phyloP scores from a whole-genome alignment of 805 yeast genomes.

The Hanseniaspora meyeri region DNA sequence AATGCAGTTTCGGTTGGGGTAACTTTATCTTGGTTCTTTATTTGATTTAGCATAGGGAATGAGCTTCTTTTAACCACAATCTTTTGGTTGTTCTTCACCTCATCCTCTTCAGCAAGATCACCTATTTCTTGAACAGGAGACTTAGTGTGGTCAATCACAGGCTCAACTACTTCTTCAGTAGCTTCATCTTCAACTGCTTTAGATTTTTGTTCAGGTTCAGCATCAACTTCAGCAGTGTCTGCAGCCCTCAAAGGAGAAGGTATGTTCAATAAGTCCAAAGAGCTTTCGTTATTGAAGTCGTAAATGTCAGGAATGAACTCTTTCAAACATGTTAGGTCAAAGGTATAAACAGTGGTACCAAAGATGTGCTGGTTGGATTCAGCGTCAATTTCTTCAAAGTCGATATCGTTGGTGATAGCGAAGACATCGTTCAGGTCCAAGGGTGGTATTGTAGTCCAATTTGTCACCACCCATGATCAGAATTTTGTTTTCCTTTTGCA shows the following conservation, averaged over 20 bases:
- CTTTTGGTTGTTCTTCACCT: background rate
- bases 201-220: background rate
- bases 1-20: slow-evolving; percentile 5
- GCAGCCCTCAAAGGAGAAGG: background rate
- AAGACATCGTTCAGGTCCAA: slow-evolving; percentile 11
- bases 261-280: slow-evolving; percentile 3
- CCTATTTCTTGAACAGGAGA: background rate
- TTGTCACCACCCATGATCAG: slow-evolving; percentile 88
- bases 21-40: background rate
- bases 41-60: slow-evolving; percentile 7
- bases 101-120: background rate
- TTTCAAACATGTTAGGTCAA: slow-evolving; percentile 38
- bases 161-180: background rate
- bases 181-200: background rate
- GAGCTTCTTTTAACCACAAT: slow-evolving; percentile 15
- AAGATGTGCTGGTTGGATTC: slow-evolving; percentile 25
- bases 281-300: slow-evolving; percentile 13
- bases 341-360: slow-evolving; percentile 51
- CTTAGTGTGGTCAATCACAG: background rate
- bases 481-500: slow-evolving; percentile 48
- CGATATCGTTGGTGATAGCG: slow-evolving; percentile 20
- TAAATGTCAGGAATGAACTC: slow-evolving; percentile 30
- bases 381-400: slow-evolving; percentile 40
- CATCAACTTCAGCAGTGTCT: background rate
- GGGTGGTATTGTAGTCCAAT: slow-evolving; percentile 36